Evolutionary conservation across 1,139 yeast genomes (phyloP), one percentile per base, ranked within the genome.

Genomic region (Saccharomyces hybrid): DNA sequence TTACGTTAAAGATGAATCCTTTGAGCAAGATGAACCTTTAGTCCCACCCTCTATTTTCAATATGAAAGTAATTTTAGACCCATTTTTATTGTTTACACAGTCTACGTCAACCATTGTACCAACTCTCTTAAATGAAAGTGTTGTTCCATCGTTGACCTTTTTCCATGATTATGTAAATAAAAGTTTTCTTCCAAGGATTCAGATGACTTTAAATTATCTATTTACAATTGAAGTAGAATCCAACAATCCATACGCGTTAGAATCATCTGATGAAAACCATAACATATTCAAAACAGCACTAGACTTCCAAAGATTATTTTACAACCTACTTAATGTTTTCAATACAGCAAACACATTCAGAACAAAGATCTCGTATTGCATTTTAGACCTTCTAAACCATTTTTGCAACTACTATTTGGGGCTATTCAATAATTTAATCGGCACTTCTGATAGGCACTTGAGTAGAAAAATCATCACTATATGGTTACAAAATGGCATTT

Each of bases 1-100:
- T 4, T 85, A 80, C 61, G 79, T 86, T 50, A 82, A 83, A 52
- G 81, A 76, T 59, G 87, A 82, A 58, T 71, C 77, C 4, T 76
- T 76, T 59, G 76, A 81, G n/a, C 77, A 77, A 59, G 84, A 86
- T 54, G 84, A 85, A 56, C 79, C 85, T 1, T 74, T 91, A 47
- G 88, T 88, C 1, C 84, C 87, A 0, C 82, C 89, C 4, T 83
- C 83, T 63, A 79, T 89, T n/a, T 83, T 86, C 70, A 88, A 90
- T 64, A 88, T 90, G 84, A 79, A 95, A 60, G 79, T 88, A 2
- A 79, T 89, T 28, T 56, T 74, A 25, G 78, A 73, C 59, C 83
- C 87, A 0, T 81, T 82, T 48, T 68, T 75, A 51, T 69, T 77
- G 34, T 78, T 81, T 52, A 71, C 74, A 9, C 74, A 72, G 31